phyloP scores from a whole-genome alignment of 306 rosid genomes.

The Fragaria iinumae region DNA sequence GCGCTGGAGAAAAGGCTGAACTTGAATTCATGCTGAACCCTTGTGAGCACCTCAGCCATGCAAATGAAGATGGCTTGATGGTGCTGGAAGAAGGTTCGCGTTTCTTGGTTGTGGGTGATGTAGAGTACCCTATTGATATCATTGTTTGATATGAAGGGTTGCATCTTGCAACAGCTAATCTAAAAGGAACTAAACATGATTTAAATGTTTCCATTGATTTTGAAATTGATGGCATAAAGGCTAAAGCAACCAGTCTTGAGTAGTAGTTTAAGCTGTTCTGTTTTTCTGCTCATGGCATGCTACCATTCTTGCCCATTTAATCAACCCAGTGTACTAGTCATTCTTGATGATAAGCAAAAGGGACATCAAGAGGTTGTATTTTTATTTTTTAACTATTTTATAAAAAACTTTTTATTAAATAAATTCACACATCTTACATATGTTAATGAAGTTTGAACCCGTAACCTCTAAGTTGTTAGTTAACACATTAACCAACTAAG shows the following conservation, averaged over 20 bases:
- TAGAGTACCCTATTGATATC: conserved; percentile 57
- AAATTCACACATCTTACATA: no score
- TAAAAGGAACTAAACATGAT: not conserved
- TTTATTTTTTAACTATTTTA: no score
- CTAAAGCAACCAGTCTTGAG: not conserved
- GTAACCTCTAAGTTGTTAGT: no score
- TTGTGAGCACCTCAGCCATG: conserved; percentile 73
- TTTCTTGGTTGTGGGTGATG: conserved; percentile 66
- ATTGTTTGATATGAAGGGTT: conserved; percentile 39
- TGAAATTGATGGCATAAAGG: not conserved
- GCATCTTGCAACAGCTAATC: conserved; percentile 7
- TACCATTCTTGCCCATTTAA: no score
- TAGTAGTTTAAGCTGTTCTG: not conserved
- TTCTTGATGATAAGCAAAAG: not conserved
- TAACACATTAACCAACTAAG: no score
- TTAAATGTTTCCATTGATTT: not conserved
- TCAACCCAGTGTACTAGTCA: not conserved
- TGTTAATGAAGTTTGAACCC: no score
- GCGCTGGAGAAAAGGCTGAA: conserved; percentile 53
- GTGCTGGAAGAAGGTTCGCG: conserved; percentile 75
- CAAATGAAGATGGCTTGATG: conserved; percentile 69
- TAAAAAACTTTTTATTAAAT: no score
- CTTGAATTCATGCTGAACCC: conserved; percentile 64
- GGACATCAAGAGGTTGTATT: not conserved
- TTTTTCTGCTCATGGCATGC: no score